Evolutionary conservation across 768 basidiomycete genomes (phyloP).

Genomic region (Termitomyces sp.): DNA sequence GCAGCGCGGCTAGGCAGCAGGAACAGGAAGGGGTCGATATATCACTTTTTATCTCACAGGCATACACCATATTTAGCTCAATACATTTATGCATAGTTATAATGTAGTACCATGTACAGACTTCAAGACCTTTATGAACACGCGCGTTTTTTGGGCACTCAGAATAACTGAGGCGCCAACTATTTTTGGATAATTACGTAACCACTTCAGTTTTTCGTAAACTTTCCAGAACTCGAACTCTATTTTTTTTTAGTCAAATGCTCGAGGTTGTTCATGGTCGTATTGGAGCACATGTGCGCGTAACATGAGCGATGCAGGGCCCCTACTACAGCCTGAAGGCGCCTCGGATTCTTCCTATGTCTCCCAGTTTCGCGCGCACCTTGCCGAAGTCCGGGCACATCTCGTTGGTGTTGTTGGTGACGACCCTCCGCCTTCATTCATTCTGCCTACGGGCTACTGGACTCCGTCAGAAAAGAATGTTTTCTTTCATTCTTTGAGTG

Average conservation of each 20-base stretch:
- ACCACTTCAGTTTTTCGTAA: not conserved
- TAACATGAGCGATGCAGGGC: slow-evolving; percentile 17
- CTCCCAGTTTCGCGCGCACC: slow-evolving; percentile 28
- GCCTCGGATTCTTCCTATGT: slow-evolving; percentile 15
- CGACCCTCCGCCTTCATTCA: slow-evolving; percentile 27
- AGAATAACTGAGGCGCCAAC: no score
- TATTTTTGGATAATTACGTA: not conserved
- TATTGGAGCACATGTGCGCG: slow-evolving; percentile 9
- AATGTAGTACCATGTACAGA: not conserved
- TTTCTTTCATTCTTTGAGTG: slow-evolving; percentile 68
- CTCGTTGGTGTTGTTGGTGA: slow-evolving; percentile 27
- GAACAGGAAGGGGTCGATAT: not conserved
- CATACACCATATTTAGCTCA: not conserved
- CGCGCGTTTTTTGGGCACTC: no score
- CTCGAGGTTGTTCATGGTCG: not conserved
- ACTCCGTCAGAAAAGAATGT: slow-evolving; percentile 59
- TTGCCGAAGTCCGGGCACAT: slow-evolving; percentile 31
- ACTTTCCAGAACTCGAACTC: no score
- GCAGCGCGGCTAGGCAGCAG: no score
- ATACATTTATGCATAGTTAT: not conserved
- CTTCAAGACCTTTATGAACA: not conserved
- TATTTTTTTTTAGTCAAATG: slow-evolving; percentile 7
- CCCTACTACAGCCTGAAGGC: slow-evolving; percentile 1
- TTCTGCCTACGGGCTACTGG: slow-evolving; percentile 50
- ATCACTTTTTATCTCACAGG: not conserved